These are phyloP conservation scores for Macrophomina pseudophaseolina DNA, from an alignment of 2,329 filamentous ascomycete species.

Conservation along the genomic window DNA sequence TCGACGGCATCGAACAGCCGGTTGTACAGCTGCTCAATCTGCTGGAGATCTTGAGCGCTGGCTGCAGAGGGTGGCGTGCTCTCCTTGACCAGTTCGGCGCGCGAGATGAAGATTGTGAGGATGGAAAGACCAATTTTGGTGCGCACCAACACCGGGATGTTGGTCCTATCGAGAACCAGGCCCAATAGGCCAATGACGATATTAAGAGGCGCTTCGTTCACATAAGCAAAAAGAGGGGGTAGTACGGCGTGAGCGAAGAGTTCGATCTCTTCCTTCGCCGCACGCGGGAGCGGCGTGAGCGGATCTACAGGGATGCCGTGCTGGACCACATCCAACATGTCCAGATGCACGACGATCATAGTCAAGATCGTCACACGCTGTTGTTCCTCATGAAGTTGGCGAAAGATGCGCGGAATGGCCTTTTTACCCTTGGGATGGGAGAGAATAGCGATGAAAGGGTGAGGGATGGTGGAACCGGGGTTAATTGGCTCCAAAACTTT, in stretches of 20 bases:
- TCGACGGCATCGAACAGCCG: constrained; percentile 86
- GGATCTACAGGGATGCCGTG: constrained; percentile 72
- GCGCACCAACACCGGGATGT: constrained; percentile 81
- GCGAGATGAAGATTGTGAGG: constrained; percentile 91
- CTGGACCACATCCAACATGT: constrained; percentile 87
- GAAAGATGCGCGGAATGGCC: constrained; percentile 91
- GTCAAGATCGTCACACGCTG: constrained; percentile 95
- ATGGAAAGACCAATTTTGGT: constrained; percentile 89
- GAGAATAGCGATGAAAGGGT: constrained; percentile 95
- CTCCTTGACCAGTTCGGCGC: constrained; percentile 91
- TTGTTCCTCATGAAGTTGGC: constrained; percentile 80
- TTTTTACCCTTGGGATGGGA: constrained; percentile 97
- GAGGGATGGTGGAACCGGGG: constrained; percentile 61
- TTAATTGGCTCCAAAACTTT: constrained; percentile 93
- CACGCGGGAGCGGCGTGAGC: constrained; percentile 68
- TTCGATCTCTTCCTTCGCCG: constrained; percentile 88
- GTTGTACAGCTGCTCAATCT: constrained; percentile 81
- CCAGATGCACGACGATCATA: constrained; percentile 92
- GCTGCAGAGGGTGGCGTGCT: constrained; percentile 68
- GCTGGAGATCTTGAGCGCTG: constrained; percentile 63
- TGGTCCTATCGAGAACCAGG: constrained; percentile 79
- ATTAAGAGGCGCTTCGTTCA: constrained; percentile 87
- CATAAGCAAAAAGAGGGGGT: constrained; percentile 85
- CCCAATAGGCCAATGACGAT: constrained; percentile 91
- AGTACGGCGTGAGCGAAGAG: constrained; percentile 88